Percentiles rank a stretch among this genome's conserved stretches.
phyloP scores from a whole-genome alignment of 108 stramenopile genomes.

The Licmophora abbreviata region DNA sequence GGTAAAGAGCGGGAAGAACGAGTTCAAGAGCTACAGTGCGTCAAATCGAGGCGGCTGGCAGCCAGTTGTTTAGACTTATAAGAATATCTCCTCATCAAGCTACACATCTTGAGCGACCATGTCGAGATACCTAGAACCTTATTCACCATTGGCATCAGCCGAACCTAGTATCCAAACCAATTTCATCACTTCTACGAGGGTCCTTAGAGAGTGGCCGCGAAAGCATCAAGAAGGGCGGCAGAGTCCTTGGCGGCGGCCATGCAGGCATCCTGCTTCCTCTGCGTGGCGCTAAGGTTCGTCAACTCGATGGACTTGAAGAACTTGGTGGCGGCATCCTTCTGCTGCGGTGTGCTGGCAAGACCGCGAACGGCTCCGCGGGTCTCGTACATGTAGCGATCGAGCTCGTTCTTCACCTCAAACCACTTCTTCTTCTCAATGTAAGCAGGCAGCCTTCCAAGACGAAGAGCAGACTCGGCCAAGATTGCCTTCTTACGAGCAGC shows the following conservation, averaged over 20 bases:
- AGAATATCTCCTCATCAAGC: too few species aligned
- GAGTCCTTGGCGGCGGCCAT: slow-evolving; percentile 39
- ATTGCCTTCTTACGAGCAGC: slow-evolving; percentile 71
- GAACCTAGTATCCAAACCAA: too few species aligned
- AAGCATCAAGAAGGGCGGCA: slow-evolving; percentile 32
- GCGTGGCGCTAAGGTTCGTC: slow-evolving; percentile 38
- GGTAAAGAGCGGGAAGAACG: too few species aligned
- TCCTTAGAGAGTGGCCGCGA: slow-evolving; percentile 47
- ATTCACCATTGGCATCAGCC: too few species aligned
- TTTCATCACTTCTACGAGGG: too few species aligned
- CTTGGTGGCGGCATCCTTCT: slow-evolving; percentile 54
- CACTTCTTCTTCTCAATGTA: slow-evolving; percentile 78
- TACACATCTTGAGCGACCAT: too few species aligned
- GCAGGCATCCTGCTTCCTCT: slow-evolving; percentile 55
- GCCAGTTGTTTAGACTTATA: too few species aligned
- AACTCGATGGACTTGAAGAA: slow-evolving; percentile 81
- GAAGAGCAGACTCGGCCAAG: slow-evolving; percentile 66
- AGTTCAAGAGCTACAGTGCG: too few species aligned
- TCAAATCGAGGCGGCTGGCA: too few species aligned
- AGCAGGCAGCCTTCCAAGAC: slow-evolving; percentile 50
- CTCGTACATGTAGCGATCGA: slow-evolving; percentile 88
- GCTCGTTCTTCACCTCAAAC: slow-evolving; percentile 79
- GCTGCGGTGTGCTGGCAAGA: slow-evolving; percentile 52
- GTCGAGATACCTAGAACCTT: too few species aligned
- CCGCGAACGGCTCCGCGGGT: slow-evolving; percentile 73